Evolutionary conservation across 352 stramenopile species (phyloP).

Genomic region (Globisporangium canariense): DNA sequence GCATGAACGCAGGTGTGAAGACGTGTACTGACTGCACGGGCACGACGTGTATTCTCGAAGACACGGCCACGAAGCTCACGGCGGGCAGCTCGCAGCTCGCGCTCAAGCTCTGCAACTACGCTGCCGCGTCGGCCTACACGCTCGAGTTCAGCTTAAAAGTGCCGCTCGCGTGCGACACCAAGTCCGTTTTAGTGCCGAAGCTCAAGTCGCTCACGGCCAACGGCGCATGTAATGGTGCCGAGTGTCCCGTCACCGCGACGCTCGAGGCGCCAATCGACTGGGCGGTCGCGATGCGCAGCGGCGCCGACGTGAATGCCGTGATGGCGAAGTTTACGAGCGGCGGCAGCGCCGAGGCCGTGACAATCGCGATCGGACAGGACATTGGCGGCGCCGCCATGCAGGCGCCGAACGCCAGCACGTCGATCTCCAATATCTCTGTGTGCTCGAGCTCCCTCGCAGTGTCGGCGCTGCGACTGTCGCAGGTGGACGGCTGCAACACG

Average conservation of each 20-base stretch:
- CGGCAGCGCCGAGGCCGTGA: conserved; percentile 40
- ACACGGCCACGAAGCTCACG: conserved; percentile 25
- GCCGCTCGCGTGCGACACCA: conserved; percentile 43
- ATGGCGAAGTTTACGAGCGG: conserved; percentile 43
- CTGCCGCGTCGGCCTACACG: conserved; percentile 29
- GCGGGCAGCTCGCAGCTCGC: conserved; percentile 37
- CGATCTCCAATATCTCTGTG: conserved; percentile 29
- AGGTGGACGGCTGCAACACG: conserved; percentile 47
- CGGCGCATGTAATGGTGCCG: conserved; percentile 28
- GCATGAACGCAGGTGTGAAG: conserved; percentile 20
- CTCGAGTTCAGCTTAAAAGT: conserved; percentile 46
- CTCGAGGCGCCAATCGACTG: conserved; percentile 60
- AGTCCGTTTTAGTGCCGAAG: conserved; percentile 34
- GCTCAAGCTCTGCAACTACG: conserved; percentile 73
- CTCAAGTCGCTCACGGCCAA: conserved; percentile 30
- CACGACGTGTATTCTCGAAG: conserved; percentile 58
- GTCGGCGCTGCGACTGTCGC: conserved; percentile 51
- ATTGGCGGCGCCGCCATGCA: conserved; percentile 31
- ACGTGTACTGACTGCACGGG: conserved; percentile 47
- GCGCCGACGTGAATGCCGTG: conserved; percentile 36
- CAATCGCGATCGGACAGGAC: conserved; percentile 37
- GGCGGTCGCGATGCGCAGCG: conserved; percentile 52
- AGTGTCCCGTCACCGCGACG: conserved; percentile 51
- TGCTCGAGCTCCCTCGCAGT: conserved; percentile 46
- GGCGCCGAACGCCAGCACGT: conserved; percentile 10